phyloP scores from a whole-genome alignment of 805 yeast species.

The Wickerhamia fluorescens region DNA sequence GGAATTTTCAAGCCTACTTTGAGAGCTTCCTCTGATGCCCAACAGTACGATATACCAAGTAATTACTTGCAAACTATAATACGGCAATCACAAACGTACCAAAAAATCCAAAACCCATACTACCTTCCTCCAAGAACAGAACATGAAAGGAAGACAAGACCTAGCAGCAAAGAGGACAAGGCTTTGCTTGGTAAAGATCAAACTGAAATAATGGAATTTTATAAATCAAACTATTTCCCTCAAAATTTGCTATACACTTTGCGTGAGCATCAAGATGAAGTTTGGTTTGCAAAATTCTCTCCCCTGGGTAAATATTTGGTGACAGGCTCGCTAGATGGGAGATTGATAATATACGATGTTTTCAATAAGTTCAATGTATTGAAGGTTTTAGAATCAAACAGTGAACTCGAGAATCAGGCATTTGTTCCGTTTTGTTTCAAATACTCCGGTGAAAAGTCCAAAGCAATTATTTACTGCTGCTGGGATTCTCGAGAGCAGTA shows the following conservation, averaged over 20 bases:
- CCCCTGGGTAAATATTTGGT: conserved; percentile 71
- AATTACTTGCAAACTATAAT: conserved; percentile 18
- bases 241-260: conserved; percentile 40
- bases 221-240: conserved; percentile 32
- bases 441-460: conserved; percentile 23
- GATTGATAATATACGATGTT: conserved; percentile 61
- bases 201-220: too few relatives aligned
- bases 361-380: conserved; percentile 30
- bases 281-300: conserved; percentile 77
- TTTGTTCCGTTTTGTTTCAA: conserved; percentile 20
- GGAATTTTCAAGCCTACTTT: too few relatives aligned
- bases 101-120: conserved; percentile 18
- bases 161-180: conserved; percentile 1
- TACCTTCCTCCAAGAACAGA: conserved; percentile 21
- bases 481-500: conserved; percentile 72
- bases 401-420: conserved; percentile 17
- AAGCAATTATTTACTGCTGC: conserved; percentile 55
- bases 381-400: conserved; percentile 20
- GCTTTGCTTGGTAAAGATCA: conserved; percentile 1
- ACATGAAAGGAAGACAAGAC: too few relatives aligned
- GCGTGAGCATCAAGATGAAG: conserved; percentile 57
- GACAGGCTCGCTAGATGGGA: conserved; percentile 67
- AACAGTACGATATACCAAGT: conserved; percentile 12
- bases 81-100: conserved; percentile 14
- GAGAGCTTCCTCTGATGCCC: too few relatives aligned